Percentiles rank a stretch among this genome's conserved stretches.
Conservation (phyloP, 31 red algal genomes). For the Asparagopsis taxiformis region DNA sequence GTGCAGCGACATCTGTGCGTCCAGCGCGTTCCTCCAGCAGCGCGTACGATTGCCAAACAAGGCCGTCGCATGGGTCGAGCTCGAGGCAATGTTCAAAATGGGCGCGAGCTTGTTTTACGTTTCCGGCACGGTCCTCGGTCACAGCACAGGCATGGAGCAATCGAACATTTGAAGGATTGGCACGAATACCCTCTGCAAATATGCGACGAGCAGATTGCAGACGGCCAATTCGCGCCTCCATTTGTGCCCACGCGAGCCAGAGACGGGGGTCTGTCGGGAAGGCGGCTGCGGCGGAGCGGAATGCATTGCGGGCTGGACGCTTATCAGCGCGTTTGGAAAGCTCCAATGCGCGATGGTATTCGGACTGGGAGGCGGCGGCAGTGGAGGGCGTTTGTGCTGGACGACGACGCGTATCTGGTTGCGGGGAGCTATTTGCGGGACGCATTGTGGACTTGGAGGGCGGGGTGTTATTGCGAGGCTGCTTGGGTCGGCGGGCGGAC, state of each 20-base stretch:
- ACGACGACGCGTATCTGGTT: slow-evolving; percentile 5
- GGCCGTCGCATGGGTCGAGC: slow-evolving; percentile 45
- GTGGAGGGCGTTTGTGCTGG: slow-evolving; percentile 3
- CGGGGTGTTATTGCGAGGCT: no score
- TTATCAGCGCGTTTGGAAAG: slow-evolving; percentile 21
- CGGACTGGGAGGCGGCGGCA: slow-evolving; percentile 24
- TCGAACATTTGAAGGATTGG: slow-evolving; percentile 31
- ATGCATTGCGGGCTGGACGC: slow-evolving; percentile 13
- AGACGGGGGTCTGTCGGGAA: slow-evolving; percentile 32
- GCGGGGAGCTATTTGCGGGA: no score
- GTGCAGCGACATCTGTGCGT: slow-evolving; percentile 13
- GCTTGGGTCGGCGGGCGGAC: no score
- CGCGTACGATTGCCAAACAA: slow-evolving; percentile 80
- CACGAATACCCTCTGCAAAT: slow-evolving; percentile 28
- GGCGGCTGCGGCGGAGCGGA: slow-evolving; percentile 10
- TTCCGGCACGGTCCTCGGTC: slow-evolving; percentile 52
- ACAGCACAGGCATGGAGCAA: slow-evolving; percentile 87
- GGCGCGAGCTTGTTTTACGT: slow-evolving; percentile 20
- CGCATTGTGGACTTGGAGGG: no score
- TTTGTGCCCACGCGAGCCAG: slow-evolving; percentile 70
- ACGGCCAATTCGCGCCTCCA: slow-evolving; percentile 56
- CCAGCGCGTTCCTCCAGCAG: slow-evolving; percentile 74
- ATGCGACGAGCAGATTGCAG: slow-evolving; percentile 38
- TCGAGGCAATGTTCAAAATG: slow-evolving; percentile 56
- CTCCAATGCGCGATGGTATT: slow-evolving; percentile 26